Conservation (phyloP, 495 filamentous ascomycete genomes). For the Hypomontagnella monticulosa region DNA sequence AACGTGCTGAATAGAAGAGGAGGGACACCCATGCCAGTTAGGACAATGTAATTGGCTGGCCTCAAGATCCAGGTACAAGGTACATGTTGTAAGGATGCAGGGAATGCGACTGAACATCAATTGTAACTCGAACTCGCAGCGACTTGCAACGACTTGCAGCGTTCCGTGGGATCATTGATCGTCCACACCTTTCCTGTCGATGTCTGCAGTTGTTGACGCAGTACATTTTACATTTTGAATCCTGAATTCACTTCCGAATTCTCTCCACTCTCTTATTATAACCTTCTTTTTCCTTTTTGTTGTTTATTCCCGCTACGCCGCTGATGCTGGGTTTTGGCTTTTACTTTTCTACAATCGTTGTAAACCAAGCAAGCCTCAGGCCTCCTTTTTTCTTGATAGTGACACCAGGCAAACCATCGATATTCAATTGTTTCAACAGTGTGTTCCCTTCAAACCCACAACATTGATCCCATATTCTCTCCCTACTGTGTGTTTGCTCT, state of each 20-base stretch:
- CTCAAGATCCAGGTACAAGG: not conserved
- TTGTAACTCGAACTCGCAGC: no score
- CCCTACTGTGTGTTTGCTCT: constrained; percentile 18
- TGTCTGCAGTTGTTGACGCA: constrained; percentile 24
- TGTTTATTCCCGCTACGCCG: constrained; percentile 14
- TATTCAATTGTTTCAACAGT: constrained; percentile 19
- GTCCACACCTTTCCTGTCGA: constrained; percentile 19
- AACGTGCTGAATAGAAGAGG: constrained; percentile 18
- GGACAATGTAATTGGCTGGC: not conserved
- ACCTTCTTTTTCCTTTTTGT: constrained; percentile 12
- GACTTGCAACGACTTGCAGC: not conserved
- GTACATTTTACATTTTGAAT: constrained; percentile 27
- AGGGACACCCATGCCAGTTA: not conserved
- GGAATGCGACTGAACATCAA: constrained; percentile 2
- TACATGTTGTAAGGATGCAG: constrained; percentile 20
- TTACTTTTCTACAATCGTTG: constrained; percentile 5
- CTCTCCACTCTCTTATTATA: constrained; percentile 27
- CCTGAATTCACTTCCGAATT: constrained; percentile 24
- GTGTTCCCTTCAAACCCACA: constrained; percentile 3
- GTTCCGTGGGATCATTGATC: constrained; percentile 27
- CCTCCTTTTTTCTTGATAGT: not conserved
- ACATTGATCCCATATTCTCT: constrained; percentile 5
- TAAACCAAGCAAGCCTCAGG: constrained; percentile 7
- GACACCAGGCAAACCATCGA: not conserved
- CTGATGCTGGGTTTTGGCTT: constrained; percentile 12